phyloP scores from a whole-genome alignment of 2,329 filamentous ascomycete genomes.

The Diplodia intermedia region DNA sequence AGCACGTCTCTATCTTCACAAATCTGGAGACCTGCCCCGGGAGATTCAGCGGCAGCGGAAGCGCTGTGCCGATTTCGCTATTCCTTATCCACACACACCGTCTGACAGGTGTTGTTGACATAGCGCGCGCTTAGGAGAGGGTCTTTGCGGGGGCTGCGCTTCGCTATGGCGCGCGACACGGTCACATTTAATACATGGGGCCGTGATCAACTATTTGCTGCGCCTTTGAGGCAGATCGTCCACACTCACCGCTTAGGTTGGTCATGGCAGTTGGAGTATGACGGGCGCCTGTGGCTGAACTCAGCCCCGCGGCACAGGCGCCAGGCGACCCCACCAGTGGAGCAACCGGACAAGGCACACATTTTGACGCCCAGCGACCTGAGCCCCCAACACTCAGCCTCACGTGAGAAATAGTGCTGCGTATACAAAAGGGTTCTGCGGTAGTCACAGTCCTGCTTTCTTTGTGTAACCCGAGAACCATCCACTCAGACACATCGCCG shows the following conservation, averaged over 20 bases:
- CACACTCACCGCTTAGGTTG: neutral
- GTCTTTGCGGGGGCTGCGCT: neutral
- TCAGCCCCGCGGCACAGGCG: slow-evolving; percentile 1
- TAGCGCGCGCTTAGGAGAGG: neutral
- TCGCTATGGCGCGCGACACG: neutral
- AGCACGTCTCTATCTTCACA: neutral
- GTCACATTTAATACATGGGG: neutral
- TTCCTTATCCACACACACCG: neutral
- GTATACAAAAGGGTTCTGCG: neutral
- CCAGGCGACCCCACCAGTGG: neutral
- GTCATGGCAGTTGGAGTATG: neutral
- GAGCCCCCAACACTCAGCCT: neutral
- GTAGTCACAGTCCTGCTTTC: neutral
- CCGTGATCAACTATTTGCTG: neutral
- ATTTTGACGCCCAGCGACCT: too few relatives aligned
- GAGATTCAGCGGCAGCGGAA: neutral
- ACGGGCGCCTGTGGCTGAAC: neutral
- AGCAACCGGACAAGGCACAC: neutral
- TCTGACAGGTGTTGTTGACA: neutral
- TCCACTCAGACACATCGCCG: neutral
- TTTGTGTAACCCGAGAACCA: neutral
- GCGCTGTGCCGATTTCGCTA: neutral
- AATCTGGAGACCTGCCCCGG: neutral
- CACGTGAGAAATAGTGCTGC: neutral
- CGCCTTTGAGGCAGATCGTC: neutral